Conservation (phyloP, 768 basidiomycete genomes). For the Suillus plorans region DNA sequence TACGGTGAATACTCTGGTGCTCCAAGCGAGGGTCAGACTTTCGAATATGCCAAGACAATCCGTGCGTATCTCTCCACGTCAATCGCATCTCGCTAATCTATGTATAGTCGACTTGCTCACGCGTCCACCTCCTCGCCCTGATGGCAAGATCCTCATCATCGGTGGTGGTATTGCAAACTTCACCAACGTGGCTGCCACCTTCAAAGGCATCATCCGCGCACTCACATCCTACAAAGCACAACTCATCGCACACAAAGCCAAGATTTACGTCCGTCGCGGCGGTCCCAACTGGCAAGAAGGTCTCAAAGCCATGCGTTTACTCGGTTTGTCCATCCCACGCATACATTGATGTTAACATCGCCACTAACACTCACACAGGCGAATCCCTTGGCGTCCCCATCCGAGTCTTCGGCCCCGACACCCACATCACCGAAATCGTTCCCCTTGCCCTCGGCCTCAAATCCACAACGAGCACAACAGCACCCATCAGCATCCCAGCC, state of each 20-base stretch:
- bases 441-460: constrained; percentile 91
- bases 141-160: constrained; percentile 99
- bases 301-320: constrained; percentile 96
- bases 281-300: constrained; percentile 99
- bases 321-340: constrained; percentile 41
- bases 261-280: constrained; percentile 96
- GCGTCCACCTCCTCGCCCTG: constrained; percentile 74
- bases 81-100: constrained; percentile 8
- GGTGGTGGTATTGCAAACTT: constrained; percentile 99
- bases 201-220: constrained; percentile 99
- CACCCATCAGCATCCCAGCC: constrained; percentile 38
- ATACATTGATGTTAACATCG: neutral
- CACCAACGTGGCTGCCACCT: constrained; percentile 98
- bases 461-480: constrained; percentile 27
- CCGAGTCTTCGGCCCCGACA: constrained; percentile 95
- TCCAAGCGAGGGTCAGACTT: constrained; percentile 96
- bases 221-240: constrained; percentile 89
- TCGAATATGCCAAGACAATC: constrained; percentile 99
- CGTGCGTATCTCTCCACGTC: constrained; percentile 44
- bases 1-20: constrained; percentile 99
- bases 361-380: constrained; percentile 23
- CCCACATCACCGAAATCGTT: constrained; percentile 98
- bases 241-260: constrained; percentile 73
- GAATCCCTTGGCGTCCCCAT: constrained; percentile 98
- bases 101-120: constrained; percentile 88